Percentiles rank a stretch among this genome's conserved stretches.
These are phyloP conservation scores for Selaginella tamariscina DNA, from an alignment of 75 land plant genomes.

Conservation along the genomic window DNA sequence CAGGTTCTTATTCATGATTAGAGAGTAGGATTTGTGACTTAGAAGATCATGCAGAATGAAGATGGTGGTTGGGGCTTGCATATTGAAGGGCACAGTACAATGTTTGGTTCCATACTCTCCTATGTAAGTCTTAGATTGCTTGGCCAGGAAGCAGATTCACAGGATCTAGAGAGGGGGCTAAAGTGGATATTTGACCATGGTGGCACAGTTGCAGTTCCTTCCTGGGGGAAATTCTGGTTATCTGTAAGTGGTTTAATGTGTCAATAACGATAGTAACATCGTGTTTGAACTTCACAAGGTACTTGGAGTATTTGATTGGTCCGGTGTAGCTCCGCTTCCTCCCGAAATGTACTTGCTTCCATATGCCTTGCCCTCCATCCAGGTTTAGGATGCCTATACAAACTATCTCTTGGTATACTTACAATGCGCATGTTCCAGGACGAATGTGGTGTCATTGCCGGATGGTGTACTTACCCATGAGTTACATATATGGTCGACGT, in stretches of 20 bases:
- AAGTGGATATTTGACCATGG: conserved; percentile 90
- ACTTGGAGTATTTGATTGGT: conserved; percentile 94
- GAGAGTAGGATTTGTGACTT: neutral
- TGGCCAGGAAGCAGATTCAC: conserved; percentile 59
- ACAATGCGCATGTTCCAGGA: too few species aligned
- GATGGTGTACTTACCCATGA: conserved; percentile 88
- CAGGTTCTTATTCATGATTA: conserved; percentile 64
- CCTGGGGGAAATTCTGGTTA: conserved; percentile 99
- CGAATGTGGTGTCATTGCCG: conserved; percentile 98
- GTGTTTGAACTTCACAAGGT: too few species aligned
- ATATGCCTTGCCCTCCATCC: conserved; percentile 89
- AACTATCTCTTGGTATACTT: too few species aligned
- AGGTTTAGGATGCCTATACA: too few species aligned
- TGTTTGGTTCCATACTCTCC: conserved; percentile 75
- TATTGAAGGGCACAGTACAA: conserved; percentile 87
- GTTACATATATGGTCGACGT: conserved; percentile 76
- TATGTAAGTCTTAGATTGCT: conserved; percentile 89
- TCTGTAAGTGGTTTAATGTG: conserved; percentile 50
- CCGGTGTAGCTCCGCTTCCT: conserved; percentile 84
- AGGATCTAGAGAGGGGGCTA: conserved; percentile 67
- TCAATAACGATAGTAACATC: too few species aligned
- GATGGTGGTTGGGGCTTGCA: conserved; percentile 99
- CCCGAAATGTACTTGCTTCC: conserved; percentile 92
- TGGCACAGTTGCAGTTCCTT: conserved; percentile 61
- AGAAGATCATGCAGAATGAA: conserved; percentile 70